A percentile compares a stretch with the other conserved stretches of the same genome.
Evolutionary conservation across 176 grass and related monocot species (phyloP).

Genomic region (Rhynchospora pubera): DNA sequence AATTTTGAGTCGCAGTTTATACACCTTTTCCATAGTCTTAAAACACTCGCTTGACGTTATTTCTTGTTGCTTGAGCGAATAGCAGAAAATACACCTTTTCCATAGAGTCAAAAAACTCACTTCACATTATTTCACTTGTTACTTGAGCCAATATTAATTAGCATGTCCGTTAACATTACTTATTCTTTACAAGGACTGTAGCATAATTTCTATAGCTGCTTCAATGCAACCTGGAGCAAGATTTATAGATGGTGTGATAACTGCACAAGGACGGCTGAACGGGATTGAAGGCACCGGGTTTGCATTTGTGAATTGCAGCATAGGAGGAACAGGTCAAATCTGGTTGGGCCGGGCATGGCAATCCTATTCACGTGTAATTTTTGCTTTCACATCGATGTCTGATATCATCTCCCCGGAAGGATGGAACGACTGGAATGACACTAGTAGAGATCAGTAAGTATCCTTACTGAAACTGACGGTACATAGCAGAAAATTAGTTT

Average conservation of each 20-base stretch:
- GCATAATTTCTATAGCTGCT: constrained; percentile 65
- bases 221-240: constrained; percentile 51
- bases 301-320: constrained; percentile 57
- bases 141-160: neutral
- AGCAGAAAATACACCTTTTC: too few relatives aligned
- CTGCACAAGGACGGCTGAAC: constrained; percentile 45
- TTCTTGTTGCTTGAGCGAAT: too few relatives aligned
- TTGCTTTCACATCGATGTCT: constrained; percentile 65
- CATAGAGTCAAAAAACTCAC: too few relatives aligned
- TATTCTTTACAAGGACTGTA: constrained; percentile 45
- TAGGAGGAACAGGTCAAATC: constrained; percentile 60
- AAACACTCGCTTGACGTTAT: neutral
- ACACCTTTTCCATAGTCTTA: neutral
- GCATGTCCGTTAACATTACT: neutral
- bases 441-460: constrained; percentile 61
- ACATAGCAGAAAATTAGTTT: neutral
- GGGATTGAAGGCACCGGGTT: constrained; percentile 62
- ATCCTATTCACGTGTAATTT: constrained; percentile 59
- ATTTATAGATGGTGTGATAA: constrained; percentile 51
- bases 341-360: constrained; percentile 82
- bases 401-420: constrained; percentile 64
- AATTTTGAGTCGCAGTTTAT: neutral
- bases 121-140: neutral
- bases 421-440: constrained; percentile 83
- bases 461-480: neutral